phyloP scores from a whole-genome alignment of 2,329 filamentous ascomycete genomes.

The Didymella keratinophila region DNA sequence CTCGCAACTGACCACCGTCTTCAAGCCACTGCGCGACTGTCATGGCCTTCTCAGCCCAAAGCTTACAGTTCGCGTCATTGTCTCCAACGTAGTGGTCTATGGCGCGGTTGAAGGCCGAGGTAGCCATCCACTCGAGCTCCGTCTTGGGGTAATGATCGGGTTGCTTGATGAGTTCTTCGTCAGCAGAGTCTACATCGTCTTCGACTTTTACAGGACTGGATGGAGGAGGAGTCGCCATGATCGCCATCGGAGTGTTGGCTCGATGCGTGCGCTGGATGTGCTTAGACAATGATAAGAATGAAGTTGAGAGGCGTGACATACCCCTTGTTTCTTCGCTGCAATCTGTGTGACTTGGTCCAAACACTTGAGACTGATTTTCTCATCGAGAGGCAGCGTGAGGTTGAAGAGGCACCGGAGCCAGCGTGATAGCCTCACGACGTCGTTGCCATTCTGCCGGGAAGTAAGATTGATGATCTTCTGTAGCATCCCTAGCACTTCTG shows the following conservation, averaged over 20 bases:
- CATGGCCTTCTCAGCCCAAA: constrained; percentile 71
- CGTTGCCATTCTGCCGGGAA: constrained; percentile 64
- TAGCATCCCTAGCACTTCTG: constrained; percentile 53
- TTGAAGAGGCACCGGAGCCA: constrained; percentile 83
- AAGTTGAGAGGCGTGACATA: constrained; percentile 26
- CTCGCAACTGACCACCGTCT: constrained; percentile 55
- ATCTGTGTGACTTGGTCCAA: constrained; percentile 66
- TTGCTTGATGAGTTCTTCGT: constrained; percentile 39
- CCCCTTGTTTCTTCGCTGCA: constrained; percentile 38
- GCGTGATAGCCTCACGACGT: constrained; percentile 69
- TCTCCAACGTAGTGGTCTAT: constrained; percentile 64
- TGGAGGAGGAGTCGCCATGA: constrained; percentile 21
- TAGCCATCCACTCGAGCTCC: constrained; percentile 80
- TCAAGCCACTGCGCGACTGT: constrained; percentile 66
- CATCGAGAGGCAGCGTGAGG: constrained; percentile 66
- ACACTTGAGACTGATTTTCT: constrained; percentile 65
- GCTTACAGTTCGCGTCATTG: constrained; percentile 63
- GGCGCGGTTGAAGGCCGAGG: constrained; percentile 67
- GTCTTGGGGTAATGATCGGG: constrained; percentile 65
- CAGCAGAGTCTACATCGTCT: constrained; percentile 26
- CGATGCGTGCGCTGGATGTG: constrained; percentile 7
- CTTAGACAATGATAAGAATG: constrained; percentile 12
- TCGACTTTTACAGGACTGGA: constrained; percentile 23
- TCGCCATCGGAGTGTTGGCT: neutral
- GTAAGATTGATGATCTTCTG: constrained; percentile 75